Conservation (phyloP, 2,329 filamentous ascomycete genomes). For the Diaporthe caulivora region DNA sequence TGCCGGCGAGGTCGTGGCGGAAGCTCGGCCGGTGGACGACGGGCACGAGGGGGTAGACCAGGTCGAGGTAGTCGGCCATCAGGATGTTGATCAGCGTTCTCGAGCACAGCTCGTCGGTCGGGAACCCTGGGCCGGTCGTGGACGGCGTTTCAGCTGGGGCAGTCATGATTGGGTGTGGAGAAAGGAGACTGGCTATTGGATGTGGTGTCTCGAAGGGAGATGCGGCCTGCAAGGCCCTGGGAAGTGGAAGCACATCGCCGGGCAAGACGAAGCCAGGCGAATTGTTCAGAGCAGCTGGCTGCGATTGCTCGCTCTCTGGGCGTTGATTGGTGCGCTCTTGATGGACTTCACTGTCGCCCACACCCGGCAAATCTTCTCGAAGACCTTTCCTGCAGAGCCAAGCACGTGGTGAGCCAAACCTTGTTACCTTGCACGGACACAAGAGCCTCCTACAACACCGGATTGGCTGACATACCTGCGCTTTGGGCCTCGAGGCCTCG, state of each 20-base stretch:
- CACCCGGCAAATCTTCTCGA: background rate
- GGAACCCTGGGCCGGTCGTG: constrained; percentile 34
- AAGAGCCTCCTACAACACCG: background rate
- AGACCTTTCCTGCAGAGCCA: constrained; percentile 1
- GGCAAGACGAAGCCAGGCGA: constrained; percentile 5
- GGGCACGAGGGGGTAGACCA: constrained; percentile 45
- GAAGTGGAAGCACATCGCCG: constrained; percentile 17
- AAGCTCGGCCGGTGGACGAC: constrained; percentile 45
- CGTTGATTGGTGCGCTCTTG: background rate
- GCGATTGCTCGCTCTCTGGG: background rate
- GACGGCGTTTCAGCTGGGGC: background rate
- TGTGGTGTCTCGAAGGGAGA: background rate
- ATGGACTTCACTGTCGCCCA: background rate
- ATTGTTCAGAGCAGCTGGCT: background rate
- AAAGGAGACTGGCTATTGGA: background rate
- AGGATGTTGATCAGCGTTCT: constrained; percentile 42
- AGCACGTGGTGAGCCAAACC: background rate
- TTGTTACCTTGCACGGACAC: background rate
- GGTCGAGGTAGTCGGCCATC: constrained; percentile 45
- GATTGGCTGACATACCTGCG: constrained; percentile 5
- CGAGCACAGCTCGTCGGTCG: constrained; percentile 46
- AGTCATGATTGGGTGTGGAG: background rate
- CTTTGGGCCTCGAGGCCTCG: constrained; percentile 17
- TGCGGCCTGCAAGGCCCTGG: background rate
- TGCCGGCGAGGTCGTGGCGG: constrained; percentile 41